These are phyloP conservation scores for Rhypophila decipiens DNA, from an alignment of 495 filamentous ascomycete species.

Conservation along the genomic window DNA sequence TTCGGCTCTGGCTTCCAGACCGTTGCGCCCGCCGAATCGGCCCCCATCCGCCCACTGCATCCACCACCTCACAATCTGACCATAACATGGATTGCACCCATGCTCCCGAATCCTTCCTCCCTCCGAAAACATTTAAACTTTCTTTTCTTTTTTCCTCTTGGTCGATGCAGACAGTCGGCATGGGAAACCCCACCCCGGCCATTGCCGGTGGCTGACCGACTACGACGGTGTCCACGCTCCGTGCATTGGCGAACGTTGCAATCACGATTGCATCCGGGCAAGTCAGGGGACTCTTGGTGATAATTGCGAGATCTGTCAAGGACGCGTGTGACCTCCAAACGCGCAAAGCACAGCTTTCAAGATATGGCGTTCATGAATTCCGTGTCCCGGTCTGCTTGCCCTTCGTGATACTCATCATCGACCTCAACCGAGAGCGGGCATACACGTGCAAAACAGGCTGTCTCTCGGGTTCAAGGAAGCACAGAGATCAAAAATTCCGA, in stretches of 20 bases:
- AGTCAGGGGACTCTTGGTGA: slow-evolving; percentile 26
- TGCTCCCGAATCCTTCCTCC: too few relatives aligned
- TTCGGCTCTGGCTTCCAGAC: too few relatives aligned
- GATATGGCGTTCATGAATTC: too few relatives aligned
- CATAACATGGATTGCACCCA: too few relatives aligned
- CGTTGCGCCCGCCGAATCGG: too few relatives aligned
- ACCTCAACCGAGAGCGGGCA: too few relatives aligned
- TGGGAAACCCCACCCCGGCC: slow-evolving; percentile 12
- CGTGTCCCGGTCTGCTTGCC: neutral
- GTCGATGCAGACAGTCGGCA: slow-evolving; percentile 1
- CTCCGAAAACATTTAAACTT: slow-evolving; percentile 24
- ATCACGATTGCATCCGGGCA: slow-evolving; percentile 32
- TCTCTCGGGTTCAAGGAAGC: too few relatives aligned
- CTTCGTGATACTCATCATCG: neutral
- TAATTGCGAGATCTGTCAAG: slow-evolving; percentile 27
- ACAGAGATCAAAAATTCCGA: too few relatives aligned
- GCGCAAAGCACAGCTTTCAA: neutral
- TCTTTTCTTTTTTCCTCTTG: slow-evolving; percentile 13
- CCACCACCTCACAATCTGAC: neutral
- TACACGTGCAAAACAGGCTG: too few relatives aligned
- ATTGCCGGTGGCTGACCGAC: slow-evolving; percentile 30
- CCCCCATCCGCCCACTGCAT: neutral
- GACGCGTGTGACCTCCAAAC: slow-evolving; percentile 16
- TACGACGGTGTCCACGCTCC: slow-evolving; percentile 21
- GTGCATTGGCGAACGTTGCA: slow-evolving; percentile 30